A percentile compares a stretch with the other conserved stretches of the same genome.
Conservation (phyloP, 2,329 filamentous ascomycete genomes). For the Drechslerella stenobrocha region DNA sequence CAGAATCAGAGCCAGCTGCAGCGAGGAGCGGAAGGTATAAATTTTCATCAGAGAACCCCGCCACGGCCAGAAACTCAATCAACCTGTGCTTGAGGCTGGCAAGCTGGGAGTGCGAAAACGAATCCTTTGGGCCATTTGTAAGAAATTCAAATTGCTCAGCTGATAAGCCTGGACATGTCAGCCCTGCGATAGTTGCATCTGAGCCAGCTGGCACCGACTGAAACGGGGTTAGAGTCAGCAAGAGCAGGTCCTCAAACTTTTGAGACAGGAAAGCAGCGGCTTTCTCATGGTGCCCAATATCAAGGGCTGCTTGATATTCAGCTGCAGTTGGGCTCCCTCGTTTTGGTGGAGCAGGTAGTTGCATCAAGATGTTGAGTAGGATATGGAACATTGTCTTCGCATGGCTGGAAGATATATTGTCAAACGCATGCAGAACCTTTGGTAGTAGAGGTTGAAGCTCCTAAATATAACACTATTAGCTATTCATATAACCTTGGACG, state of each 20-base stretch:
- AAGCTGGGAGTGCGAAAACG: constrained; percentile 61
- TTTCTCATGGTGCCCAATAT: constrained; percentile 53
- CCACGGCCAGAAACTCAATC: constrained; percentile 75
- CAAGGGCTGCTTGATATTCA: constrained; percentile 63
- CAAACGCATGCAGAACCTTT: constrained; percentile 35
- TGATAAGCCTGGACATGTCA: constrained; percentile 62
- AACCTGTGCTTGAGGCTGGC: constrained; percentile 66
- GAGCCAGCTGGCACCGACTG: constrained; percentile 8
- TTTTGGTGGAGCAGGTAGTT: constrained; percentile 28
- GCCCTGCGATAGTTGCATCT: background rate
- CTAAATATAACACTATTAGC: constrained; percentile 6
- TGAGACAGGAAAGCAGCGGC: constrained; percentile 65
- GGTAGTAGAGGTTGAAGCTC: constrained; percentile 38
- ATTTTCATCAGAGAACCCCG: constrained; percentile 80
- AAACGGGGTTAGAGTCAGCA: constrained; percentile 61
- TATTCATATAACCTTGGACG: background rate
- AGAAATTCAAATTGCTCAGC: constrained; percentile 71
- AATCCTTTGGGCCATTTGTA: constrained; percentile 68
- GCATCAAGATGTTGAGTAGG: constrained; percentile 30
- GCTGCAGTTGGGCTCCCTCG: constrained; percentile 34
- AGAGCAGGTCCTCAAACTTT: constrained; percentile 76
- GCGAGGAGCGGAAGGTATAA: constrained; percentile 81
- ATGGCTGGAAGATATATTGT: constrained; percentile 31
- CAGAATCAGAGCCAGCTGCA: constrained; percentile 73
- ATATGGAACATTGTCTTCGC: constrained; percentile 44